phyloP scores from a whole-genome alignment of 73 alveolate species.

The Uronychia setigera region DNA sequence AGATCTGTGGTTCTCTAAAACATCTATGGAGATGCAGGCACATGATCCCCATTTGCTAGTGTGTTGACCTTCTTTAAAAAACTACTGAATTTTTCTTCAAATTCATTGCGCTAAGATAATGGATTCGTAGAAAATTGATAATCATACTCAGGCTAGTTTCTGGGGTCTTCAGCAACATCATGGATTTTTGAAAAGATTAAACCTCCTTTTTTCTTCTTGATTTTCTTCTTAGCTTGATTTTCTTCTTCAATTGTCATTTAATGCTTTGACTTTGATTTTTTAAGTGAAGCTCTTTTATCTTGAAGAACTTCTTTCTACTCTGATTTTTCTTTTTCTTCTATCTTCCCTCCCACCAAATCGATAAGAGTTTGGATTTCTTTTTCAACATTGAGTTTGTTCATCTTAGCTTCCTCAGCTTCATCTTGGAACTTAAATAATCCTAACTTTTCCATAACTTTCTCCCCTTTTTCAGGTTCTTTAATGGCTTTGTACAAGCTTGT shows the following conservation, averaged over 20 bases:
- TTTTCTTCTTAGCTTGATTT: background rate
- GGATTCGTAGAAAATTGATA: background rate
- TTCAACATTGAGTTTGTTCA: background rate
- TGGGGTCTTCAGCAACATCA: background rate
- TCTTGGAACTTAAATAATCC: background rate
- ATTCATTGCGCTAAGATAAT: background rate
- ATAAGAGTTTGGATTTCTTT: background rate
- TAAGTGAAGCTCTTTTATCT: background rate
- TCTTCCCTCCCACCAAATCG: no score
- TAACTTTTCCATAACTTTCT: background rate
- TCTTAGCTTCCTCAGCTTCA: background rate
- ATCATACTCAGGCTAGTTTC: background rate
- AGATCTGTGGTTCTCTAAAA: background rate
- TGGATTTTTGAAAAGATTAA: background rate
- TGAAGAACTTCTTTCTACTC: background rate
- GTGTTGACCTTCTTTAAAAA: background rate
- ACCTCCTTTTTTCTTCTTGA: background rate
- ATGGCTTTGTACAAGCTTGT: constrained; percentile 29
- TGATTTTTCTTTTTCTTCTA: background rate
- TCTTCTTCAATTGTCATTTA: background rate
- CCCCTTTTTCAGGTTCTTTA: constrained; percentile 29
- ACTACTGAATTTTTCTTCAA: background rate
- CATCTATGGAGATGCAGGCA: no score
- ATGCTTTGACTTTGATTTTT: background rate
- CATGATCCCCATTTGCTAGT: background rate